A percentile compares a stretch with the other conserved stretches of the same genome.
phyloP scores from a whole-genome alignment of 23 red algal species.

The Chondrus crispus region DNA sequence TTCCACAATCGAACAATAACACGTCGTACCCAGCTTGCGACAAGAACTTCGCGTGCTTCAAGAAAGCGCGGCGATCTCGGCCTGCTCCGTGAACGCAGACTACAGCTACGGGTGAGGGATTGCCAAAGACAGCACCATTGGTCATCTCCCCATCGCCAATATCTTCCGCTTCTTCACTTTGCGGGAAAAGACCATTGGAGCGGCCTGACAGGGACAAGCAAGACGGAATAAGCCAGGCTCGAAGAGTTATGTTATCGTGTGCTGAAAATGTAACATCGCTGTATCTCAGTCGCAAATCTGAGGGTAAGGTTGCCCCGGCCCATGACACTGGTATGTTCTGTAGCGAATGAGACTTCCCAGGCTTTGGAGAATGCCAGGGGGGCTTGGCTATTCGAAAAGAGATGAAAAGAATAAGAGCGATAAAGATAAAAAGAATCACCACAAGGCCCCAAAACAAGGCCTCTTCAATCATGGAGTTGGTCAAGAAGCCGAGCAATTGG shows the following conservation, averaged over 20 bases:
- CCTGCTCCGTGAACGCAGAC: conserved; percentile 90
- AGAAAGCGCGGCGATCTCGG: conserved; percentile 84
- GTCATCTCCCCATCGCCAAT: neutral
- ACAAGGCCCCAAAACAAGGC: no score
- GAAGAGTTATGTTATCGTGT: neutral
- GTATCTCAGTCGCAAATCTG: neutral
- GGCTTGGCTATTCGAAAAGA: conserved; percentile 6
- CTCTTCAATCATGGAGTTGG: no score
- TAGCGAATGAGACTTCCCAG: neutral
- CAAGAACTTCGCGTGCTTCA: conserved; percentile 69
- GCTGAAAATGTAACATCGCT: neutral
- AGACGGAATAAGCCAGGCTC: conserved; percentile 3
- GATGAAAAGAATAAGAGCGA: no score
- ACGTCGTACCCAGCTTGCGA: conserved; percentile 60
- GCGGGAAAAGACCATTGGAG: neutral
- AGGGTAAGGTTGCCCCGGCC: neutral
- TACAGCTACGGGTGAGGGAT: conserved; percentile 22
- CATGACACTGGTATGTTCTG: neutral
- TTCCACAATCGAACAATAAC: conserved; percentile 83
- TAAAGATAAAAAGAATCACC: no score
- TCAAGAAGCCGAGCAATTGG: no score
- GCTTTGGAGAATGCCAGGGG: conserved; percentile 9
- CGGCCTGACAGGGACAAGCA: neutral
- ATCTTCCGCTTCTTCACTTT: neutral
- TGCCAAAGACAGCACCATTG: no score